Base-by-base conservation (phyloP, 129 eudicot genomes). In the Flaveria trinervia region DNA sequence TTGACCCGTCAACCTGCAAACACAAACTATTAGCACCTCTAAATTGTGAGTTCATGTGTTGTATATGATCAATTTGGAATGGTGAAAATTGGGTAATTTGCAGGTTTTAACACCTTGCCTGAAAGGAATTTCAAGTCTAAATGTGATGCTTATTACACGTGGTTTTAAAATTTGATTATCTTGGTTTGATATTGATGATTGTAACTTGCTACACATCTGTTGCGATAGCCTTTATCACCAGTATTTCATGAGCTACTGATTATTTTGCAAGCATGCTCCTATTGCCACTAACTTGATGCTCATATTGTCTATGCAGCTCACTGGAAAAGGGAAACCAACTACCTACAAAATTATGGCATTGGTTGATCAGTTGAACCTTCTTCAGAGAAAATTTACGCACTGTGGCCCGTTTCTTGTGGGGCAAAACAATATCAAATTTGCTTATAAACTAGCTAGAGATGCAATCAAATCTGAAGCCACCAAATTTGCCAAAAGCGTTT, bases 371-470 rank as follows among this genome's bases (percentile, higher is more conserved):
- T 74, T 84, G 61, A 70, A 69, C 43, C 77, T 60, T 73, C 82
- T 88, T 67, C 84, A 46, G 61, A 70, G 75, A 46, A 84, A 86
- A 57, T 86, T 91, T 43, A 39, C 70, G 20, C 48, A 72, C 50
- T 78, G 77, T 67, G 28, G 16, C 39, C 70, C 79, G 15, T 60
- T 44, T 75, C 73, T 83, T 83, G 88, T 85, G 75, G 75, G 71
- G 12, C 26, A 43, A 70, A 76, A 80, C 60, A 66, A 83, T 45
- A 64, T 87, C 13, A 84, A 80, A 70, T 87, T 81, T 78, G 96
- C 92, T 41, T 78, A 77, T 65, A 75, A 87, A 87, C 88, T 89
- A 56, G 96, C 96, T 36, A 68, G 80, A 76, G 84, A 89, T 10
- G 79, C 79, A 11, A 49, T 62, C 13, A 17, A 20, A 43, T 78